Evolutionary conservation across 345 rosid genomes (phyloP), one percentile per base, ranked within the genome.

Genomic region (Viola odorata): DNA sequence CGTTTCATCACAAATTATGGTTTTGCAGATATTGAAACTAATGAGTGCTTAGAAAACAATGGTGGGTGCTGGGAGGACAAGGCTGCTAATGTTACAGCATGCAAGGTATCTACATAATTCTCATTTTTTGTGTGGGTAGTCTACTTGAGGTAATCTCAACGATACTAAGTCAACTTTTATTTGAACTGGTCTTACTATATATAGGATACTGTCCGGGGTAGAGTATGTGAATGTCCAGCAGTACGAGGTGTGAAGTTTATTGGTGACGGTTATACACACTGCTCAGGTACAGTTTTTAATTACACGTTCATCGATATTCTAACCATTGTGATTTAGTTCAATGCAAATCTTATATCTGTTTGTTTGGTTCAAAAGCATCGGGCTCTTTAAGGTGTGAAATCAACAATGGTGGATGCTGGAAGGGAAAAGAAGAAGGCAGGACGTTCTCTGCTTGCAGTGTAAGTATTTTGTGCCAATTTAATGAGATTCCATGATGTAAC

Each of bases 361-460:
- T 72, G 17, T 58, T 50, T 70, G 65, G 41, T 69, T 75, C 65
- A 66, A 57, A 84, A 94, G 99, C 90, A 67, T 79, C 99, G 37
- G 87, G 86, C 68, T 68, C 86, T 75, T 69, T 78, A 66, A 94
- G 77, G 23, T 90, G 99, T 75, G 81, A 66, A 70, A 80, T 90
- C 64, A 84, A 85, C 68, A 94, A 86, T 67, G 96, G 96, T 49
- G 95, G 96, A 71, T 94, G 99, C 71, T 94, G 99, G 99, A 87
- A 74, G 69, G 62, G 82, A 74, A 74, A 84, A 58, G 77, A 69
- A 67, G 75, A 79, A 64, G 82, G 84, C 69, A 75, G 49, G 68
- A 83, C 87, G 3, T 87, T 76, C 72, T 81, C 97, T 65, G 98
- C 98, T 62, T 89, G 98, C 60, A 41, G 38, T 37, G 98, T 92